Evolutionary conservation across 139 green algal genomes (phyloP).

Genomic region (Chlorella sp.): DNA sequence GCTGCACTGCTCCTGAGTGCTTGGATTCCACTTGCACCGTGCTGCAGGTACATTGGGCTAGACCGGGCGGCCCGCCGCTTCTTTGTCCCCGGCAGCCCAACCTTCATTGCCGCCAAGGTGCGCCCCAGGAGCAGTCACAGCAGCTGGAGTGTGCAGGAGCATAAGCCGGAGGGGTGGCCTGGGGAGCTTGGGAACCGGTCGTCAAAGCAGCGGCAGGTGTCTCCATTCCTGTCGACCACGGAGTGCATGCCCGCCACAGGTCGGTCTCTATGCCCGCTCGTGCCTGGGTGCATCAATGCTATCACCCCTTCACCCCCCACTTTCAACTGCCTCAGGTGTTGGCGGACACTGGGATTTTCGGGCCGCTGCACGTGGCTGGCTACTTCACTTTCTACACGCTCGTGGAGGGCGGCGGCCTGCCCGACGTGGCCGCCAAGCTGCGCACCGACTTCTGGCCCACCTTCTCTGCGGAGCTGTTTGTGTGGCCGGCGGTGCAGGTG

Average conservation of each 20-base stretch:
- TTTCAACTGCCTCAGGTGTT: too few relatives aligned
- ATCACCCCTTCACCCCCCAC: too few relatives aligned
- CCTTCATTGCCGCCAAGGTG: constrained; percentile 40
- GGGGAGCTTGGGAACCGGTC: too few relatives aligned
- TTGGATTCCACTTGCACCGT: too few relatives aligned
- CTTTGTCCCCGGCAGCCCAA: constrained; percentile 4
- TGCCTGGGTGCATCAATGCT: too few relatives aligned
- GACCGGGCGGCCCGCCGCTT: background rate
- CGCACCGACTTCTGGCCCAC: constrained; percentile 45
- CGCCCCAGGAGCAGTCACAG: background rate
- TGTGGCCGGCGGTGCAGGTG: constrained; percentile 48
- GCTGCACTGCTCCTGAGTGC: too few relatives aligned
- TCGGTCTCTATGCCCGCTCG: too few relatives aligned
- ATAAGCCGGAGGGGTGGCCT: too few relatives aligned
- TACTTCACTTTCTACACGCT: constrained; percentile 43
- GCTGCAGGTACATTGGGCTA: constrained; percentile 32
- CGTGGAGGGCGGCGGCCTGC: constrained; percentile 27
- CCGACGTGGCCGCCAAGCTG: constrained; percentile 35
- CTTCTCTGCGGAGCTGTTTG: constrained; percentile 33
- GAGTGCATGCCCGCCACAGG: too few relatives aligned
- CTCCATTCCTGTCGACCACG: too few relatives aligned
- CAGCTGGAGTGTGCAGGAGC: too few relatives aligned
- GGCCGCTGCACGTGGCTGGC: constrained; percentile 35
- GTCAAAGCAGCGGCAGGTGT: too few relatives aligned
- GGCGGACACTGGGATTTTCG: constrained; percentile 44